A percentile compares a stretch with the other conserved stretches of the same genome.
Conservation (phyloP, 148 eudicot species). For the Salicornia ramosissima region DNA sequence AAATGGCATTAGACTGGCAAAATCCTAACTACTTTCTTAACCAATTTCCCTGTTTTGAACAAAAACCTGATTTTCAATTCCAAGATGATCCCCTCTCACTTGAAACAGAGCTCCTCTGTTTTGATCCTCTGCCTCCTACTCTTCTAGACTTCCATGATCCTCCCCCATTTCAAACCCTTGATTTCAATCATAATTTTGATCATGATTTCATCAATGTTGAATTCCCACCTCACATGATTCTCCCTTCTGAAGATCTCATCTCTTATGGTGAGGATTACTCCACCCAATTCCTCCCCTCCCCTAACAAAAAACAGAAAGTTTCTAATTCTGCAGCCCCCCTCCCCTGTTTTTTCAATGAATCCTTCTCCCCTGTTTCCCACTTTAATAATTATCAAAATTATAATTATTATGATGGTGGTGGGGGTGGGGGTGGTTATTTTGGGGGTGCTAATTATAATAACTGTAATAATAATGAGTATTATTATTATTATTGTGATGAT, state of each 20-base stretch:
- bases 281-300: background rate
- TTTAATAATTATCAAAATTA: background rate
- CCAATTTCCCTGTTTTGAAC: constrained; percentile 20
- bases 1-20: constrained; percentile 21
- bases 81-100: background rate
- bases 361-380: background rate
- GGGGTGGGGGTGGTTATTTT: background rate
- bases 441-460: background rate
- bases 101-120: constrained; percentile 28
- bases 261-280: background rate
- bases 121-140: constrained; percentile 25
- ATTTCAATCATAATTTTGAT: background rate
- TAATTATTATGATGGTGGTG: background rate
- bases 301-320: background rate
- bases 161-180: background rate
- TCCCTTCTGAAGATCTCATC: constrained; percentile 7
- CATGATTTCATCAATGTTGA: background rate
- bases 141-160: constrained; percentile 16
- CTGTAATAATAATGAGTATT: background rate
- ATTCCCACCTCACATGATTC: constrained; percentile 10
- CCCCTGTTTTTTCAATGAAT: too few species aligned
- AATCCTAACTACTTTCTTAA: constrained; percentile 12
- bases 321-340: background rate
- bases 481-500: background rate
- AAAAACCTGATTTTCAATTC: background rate